Evolutionary conservation across 768 basidiomycete species (phyloP).

Genomic region (Rickenella mellea): DNA sequence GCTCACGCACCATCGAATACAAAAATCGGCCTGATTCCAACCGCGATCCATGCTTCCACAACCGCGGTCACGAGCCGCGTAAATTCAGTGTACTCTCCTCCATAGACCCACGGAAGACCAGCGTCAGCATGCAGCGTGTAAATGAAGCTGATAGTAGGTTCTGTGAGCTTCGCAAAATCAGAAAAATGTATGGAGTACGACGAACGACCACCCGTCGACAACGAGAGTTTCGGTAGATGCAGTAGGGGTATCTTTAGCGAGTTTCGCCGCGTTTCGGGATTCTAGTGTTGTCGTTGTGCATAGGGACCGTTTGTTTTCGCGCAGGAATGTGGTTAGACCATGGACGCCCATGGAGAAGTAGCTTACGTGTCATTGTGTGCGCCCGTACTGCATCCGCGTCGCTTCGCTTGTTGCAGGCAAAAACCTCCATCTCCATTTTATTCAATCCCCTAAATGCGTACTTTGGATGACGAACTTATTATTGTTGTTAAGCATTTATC

Average conservation of each 20-base stretch:
- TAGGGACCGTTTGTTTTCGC: constrained; percentile 32
- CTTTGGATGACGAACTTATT: no score
- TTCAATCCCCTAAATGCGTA: no score
- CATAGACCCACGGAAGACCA: constrained; percentile 74
- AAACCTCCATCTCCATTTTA: no score
- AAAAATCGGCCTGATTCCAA: constrained; percentile 59
- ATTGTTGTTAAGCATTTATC: no score
- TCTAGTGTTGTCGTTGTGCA: no score
- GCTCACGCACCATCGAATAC: constrained; percentile 76
- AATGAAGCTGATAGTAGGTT: constrained; percentile 49
- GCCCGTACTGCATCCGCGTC: no score
- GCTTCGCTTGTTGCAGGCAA: no score
- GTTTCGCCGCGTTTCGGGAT: no score
- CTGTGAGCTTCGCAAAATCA: constrained; percentile 7
- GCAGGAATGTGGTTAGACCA: constrained; percentile 42
- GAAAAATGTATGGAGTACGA: constrained; percentile 14
- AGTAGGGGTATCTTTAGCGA: constrained; percentile 19
- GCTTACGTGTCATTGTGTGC: no score
- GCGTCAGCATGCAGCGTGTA: constrained; percentile 54
- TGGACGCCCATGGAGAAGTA: constrained; percentile 52
- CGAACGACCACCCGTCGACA: constrained; percentile 85
- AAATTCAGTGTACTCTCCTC: constrained; percentile 67
- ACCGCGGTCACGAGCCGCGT: constrained; percentile 35
- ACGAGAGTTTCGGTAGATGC: constrained; percentile 34
- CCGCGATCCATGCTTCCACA: constrained; percentile 56